Conservation (phyloP, 345 rosid genomes). For the Salix dunnii region DNA sequence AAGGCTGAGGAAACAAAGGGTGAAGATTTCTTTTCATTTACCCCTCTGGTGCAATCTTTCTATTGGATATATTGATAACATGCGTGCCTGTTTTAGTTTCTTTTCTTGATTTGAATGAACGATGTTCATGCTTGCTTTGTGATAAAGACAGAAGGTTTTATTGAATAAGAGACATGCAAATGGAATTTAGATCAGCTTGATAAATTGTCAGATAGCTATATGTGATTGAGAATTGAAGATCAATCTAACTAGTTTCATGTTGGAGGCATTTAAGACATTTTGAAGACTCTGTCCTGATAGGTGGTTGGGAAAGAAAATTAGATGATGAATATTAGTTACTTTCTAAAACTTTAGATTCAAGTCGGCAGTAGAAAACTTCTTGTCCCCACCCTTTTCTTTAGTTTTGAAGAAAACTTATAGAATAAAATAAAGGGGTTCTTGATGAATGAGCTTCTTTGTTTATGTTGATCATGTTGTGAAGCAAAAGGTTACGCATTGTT, state of each 20-base stretch:
- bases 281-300: neutral
- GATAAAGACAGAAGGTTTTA: no score
- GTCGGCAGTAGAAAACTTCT: neutral
- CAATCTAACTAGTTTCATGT: neutral
- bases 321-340: neutral
- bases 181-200: neutral
- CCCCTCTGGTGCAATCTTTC: neutral
- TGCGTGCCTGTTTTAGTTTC: neutral
- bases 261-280: neutral
- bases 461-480: neutral
- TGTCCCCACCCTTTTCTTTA: neutral
- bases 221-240: neutral
- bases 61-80: slow-evolving; percentile 6
- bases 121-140: neutral
- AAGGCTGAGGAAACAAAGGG: slow-evolving; percentile 82
- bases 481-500: neutral
- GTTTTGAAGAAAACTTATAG: neutral
- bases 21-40: slow-evolving; percentile 23
- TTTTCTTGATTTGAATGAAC: neutral
- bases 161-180: neutral
- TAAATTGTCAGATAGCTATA: neutral
- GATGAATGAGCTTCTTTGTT: neutral
- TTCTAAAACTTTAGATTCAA: neutral
- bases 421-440: neutral
- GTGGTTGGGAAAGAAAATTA: neutral